Conservation (phyloP, 148 eudicot genomes). For the Tetragonia tetragonoides region DNA sequence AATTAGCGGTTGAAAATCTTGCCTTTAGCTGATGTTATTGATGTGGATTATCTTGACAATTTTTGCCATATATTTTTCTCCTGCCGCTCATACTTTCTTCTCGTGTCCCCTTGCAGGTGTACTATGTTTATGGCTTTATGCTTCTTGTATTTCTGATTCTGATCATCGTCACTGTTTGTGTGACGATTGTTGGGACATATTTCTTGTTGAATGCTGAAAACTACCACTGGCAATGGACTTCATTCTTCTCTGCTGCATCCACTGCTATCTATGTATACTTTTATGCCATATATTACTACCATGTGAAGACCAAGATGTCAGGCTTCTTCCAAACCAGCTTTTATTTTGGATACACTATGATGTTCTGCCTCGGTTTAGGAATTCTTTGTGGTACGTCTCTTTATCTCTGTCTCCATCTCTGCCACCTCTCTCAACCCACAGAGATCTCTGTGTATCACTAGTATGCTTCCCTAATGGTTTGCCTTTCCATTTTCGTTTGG, state of each 20-base stretch:
- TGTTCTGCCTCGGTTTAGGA: conserved; percentile 83
- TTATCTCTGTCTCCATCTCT: background rate
- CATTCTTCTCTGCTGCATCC: conserved; percentile 87
- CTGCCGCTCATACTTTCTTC: conserved; percentile 12
- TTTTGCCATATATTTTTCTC: background rate
- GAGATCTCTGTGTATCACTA: background rate
- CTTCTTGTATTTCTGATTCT: conserved; percentile 89
- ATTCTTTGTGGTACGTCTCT: conserved; percentile 73
- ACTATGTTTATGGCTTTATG: conserved; percentile 95
- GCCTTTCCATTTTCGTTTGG: background rate
- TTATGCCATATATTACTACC: conserved; percentile 84
- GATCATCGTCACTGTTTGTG: conserved; percentile 85
- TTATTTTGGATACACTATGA: conserved; percentile 84
- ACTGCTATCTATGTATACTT: conserved; percentile 84
- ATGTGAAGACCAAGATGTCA: conserved; percentile 90
- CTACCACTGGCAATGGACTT: conserved; percentile 97
- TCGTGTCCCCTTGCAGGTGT: conserved; percentile 56
- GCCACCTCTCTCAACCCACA: background rate
- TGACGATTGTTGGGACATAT: conserved; percentile 95
- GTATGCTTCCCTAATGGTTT: background rate
- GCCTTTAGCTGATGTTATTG: background rate
- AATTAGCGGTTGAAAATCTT: background rate
- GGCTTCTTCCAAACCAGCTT: conserved; percentile 99
- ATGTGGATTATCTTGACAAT: background rate
- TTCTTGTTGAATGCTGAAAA: conserved; percentile 98